Percentiles rank a stretch among this genome's conserved stretches.
Evolutionary conservation across 1,284 basidiomycete genomes (phyloP).

Genomic region (Fomitopsis pinicola): DNA sequence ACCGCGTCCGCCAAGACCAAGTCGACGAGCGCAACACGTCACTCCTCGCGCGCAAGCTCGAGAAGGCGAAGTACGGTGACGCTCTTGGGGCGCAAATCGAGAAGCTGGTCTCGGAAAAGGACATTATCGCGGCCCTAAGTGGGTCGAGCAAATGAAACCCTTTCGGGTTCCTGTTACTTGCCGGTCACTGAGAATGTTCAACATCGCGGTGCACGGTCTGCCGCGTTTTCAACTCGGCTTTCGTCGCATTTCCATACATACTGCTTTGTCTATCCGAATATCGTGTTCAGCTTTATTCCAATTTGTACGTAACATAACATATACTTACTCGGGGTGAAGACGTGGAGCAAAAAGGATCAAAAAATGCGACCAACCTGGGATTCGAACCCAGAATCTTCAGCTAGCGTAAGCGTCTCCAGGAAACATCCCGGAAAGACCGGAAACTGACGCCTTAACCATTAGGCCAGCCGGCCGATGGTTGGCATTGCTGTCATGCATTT

Average conservation of each 20-base stretch:
- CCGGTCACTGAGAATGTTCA: too few relatives aligned
- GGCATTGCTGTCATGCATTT: too few relatives aligned
- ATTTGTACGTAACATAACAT: too few relatives aligned
- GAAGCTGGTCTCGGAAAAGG: slow-evolving; percentile 12
- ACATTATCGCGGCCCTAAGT: slow-evolving; percentile 4
- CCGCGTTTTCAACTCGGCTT: too few relatives aligned
- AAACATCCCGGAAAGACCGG: slow-evolving; percentile 24
- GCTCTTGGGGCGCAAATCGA: slow-evolving; percentile 14
- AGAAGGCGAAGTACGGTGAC: slow-evolving; percentile 13
- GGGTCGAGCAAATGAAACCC: neutral
- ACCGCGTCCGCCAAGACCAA: slow-evolving; percentile 4
- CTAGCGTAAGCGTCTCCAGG: slow-evolving; percentile 15
- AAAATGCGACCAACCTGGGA: slow-evolving; percentile 49
- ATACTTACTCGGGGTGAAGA: too few relatives aligned
- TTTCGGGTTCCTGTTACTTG: too few relatives aligned
- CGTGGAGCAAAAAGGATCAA: neutral
- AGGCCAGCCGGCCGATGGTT: slow-evolving; percentile 26
- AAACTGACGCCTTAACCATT: slow-evolving; percentile 38
- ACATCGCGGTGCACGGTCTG: too few relatives aligned
- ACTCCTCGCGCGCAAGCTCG: slow-evolving; percentile 15
- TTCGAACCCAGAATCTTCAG: slow-evolving; percentile 54
- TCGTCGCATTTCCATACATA: too few relatives aligned
- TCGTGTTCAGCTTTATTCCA: too few relatives aligned
- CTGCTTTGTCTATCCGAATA: too few relatives aligned
- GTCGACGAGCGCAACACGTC: slow-evolving; percentile 6